Evolutionary conservation across 257 asterid species (phyloP), one percentile per base, ranked within the genome.

Genomic region (Thymus quinquecostatus): DNA sequence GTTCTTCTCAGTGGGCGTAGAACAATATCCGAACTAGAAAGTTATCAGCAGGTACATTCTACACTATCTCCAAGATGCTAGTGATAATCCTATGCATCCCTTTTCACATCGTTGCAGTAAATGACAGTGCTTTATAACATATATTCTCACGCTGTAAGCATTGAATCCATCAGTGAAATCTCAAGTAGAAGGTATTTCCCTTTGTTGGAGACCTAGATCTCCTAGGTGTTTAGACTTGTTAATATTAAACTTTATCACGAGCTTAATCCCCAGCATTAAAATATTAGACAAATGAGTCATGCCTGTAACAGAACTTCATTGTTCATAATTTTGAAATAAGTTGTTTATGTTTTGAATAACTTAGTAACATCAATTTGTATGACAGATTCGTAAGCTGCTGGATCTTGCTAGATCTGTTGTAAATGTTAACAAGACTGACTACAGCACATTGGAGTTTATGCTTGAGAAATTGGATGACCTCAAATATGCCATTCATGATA

Each of bases 361-460:
- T 66, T 66, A 69, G 73, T 74, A 47, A 49, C 73, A 59, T 83
- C 79, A 77, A 75, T 72, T 81, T 83, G 72, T 77, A 72, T 80
- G 82, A 55, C 91, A 94, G 98, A 79, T 94, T 78, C 83, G 70
- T 79, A 87, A 85, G 90, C 86, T 94, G 80, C 75, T 86, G 85
- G 92, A 88, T 63, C 83, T 89, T 87, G 89, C 88, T 69, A 86
- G 89, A 69, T 88, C 92, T 65, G 97, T 95, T 41, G 89, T 86
- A 75, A 88, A 73, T 66, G 79, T 85, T 40, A 95, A 89, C 83
- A 70, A 75, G 80, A 82, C 69, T 76, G 92, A 86, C 68, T 94
- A 91, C 79, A 87, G 81, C 75, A 80, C 99, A 10, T 78, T 95
- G 87, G 95, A 89, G 71, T 86, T 77, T 75, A 86, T 95, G 93